Base-by-base conservation (phyloP, 2,329 filamentous ascomycete species). In the Zopfia rhizophila region DNA sequence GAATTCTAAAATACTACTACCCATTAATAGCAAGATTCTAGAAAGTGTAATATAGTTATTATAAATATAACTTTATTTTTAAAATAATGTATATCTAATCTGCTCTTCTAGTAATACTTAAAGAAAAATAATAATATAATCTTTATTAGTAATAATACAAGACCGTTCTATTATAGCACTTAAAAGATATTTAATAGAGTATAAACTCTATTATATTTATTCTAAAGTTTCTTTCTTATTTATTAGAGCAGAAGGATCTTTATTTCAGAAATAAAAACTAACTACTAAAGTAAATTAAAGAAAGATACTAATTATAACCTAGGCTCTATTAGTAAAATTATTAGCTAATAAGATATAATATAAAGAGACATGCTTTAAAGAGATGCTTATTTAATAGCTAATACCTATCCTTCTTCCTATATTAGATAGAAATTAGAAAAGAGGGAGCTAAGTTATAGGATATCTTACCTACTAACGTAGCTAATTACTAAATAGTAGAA, bases 161-260 rank as follows among this genome's bases (percentile, higher is more conserved):
- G 67, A 57, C 16, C 66, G 60, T 2, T 68, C 68, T 10, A 63
- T 66, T 29, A 69, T 56, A 8, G 65, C 46, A 10, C 58, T 55
- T 3, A 69, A 45, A 5, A 66, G 46, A 19, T 56, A 55, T 38
- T 70, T 68, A 22, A 63, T 24, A 5, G 54, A 56, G 38, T 58
- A 65, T n/a, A 70, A 35, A 13, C 63, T 61, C 58, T 66, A 67
- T 66, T 68, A 71, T 27, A 66, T 49, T 19, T 60, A 56, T 11
- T 59, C 53, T 36, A 61, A 45, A n/a, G 60, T 53, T 43, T 70
- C 66, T 45, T 57, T 64, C 14, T 54, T 36, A 7, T 47, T 32
- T 11, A 56, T 53, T 8, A 42, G 14, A 16, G 55, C 31, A 17
- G 49, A 45, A 14, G 49, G 45, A 22, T 48, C 51, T 11, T 53